phyloP scores from a whole-genome alignment of 768 basidiomycete genomes.

The Asterophora lycoperdoides region DNA sequence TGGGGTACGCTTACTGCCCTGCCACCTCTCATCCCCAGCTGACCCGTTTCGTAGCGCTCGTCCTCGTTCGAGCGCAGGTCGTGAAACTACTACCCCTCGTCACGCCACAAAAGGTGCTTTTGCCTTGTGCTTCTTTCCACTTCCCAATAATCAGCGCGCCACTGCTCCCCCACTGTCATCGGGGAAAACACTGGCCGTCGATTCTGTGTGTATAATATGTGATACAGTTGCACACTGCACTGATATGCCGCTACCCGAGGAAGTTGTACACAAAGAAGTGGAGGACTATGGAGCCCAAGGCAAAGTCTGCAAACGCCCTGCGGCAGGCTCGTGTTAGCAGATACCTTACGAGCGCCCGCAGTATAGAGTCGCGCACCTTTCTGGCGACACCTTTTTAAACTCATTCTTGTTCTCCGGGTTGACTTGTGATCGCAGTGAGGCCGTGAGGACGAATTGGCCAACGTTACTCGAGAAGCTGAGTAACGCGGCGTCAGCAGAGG shows the following conservation, averaged over 20 bases:
- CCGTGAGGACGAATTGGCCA: slow-evolving; percentile 95
- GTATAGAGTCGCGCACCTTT: slow-evolving; percentile 56
- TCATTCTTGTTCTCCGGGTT: slow-evolving; percentile 78
- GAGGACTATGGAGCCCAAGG: slow-evolving; percentile 88
- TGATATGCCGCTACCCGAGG: slow-evolving; percentile 57
- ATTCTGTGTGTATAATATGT: slow-evolving; percentile 11
- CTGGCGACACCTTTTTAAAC: slow-evolving; percentile 91
- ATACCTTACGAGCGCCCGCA: not conserved
- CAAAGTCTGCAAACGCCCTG: slow-evolving; percentile 98
- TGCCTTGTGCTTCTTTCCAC: not conserved
- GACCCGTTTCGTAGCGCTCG: slow-evolving; percentile 48
- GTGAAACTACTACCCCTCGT: slow-evolving; percentile 11
- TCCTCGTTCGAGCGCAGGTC: slow-evolving; percentile 64
- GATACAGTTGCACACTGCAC: slow-evolving; percentile 6
- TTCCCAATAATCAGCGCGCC: not conserved
- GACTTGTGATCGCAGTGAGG: slow-evolving; percentile 88
- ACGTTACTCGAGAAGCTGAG: slow-evolving; percentile 88
- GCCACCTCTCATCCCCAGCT: slow-evolving; percentile 1
- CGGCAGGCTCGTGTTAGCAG: slow-evolving; percentile 4
- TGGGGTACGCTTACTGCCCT: slow-evolving; percentile 50
- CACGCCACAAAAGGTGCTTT: not conserved
- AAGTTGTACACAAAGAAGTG: slow-evolving; percentile 99
- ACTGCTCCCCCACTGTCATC: not conserved
- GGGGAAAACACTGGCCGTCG: not conserved
- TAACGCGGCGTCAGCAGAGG: not conserved